A percentile compares a stretch with the other conserved stretches of the same genome.
Evolutionary conservation across 2,329 filamentous ascomycete species (phyloP).

Genomic region (Phialemoniopsis sp.): DNA sequence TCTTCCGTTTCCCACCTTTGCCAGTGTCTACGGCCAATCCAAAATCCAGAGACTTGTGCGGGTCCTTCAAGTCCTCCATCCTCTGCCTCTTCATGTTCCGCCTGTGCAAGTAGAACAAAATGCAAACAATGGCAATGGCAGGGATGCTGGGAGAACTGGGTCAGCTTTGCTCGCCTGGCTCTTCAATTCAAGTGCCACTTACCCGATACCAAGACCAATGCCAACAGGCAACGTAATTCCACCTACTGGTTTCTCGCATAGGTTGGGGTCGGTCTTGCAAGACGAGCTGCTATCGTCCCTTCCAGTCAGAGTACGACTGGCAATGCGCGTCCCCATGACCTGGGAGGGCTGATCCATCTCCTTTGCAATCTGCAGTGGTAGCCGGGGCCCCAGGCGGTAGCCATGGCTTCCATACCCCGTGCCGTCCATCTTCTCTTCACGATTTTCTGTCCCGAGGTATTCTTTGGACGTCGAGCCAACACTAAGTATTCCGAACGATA

Average conservation of each 20-base stretch:
- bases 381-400: constrained; percentile 18
- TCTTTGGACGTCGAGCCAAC: too few relatives aligned
- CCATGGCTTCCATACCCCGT: constrained; percentile 8
- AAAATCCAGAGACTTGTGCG: constrained; percentile 89
- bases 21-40: constrained; percentile 59
- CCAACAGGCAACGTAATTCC: constrained; percentile 55
- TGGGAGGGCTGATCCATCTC: constrained; percentile 10
- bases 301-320: constrained; percentile 13
- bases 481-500: too few relatives aligned
- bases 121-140: constrained; percentile 58
- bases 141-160: constrained; percentile 60
- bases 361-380: constrained; percentile 11
- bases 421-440: constrained; percentile 9
- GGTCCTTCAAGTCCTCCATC: constrained; percentile 78
- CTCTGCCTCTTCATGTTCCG: constrained; percentile 68
- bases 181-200: too few relatives aligned
- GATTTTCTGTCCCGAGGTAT: too few relatives aligned
- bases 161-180: constrained; percentile 9
- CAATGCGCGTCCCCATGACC: constrained; percentile 8
- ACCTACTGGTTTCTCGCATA: constrained; percentile 58
- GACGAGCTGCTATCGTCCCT: constrained; percentile 13
- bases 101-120: constrained; percentile 75
- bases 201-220: constrained; percentile 68
- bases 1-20: constrained; percentile 38
- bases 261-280: constrained; percentile 22